Evolutionary conservation across 768 basidiomycete species (phyloP), one percentile per base, ranked within the genome.

Genomic region (Termitomyces sp.): DNA sequence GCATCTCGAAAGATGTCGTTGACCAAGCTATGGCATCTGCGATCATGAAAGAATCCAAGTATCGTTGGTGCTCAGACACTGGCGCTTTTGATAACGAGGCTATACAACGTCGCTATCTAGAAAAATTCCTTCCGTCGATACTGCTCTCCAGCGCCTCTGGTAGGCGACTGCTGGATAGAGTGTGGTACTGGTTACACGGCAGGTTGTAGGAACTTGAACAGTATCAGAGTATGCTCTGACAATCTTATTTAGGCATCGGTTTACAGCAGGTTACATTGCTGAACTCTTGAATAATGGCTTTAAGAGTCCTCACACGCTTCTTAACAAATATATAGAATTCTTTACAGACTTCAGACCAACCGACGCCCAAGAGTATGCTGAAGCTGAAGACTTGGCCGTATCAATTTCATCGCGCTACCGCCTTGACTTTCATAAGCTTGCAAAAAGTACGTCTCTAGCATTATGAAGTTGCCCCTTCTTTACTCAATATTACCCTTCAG

Each of bases 121-220:
- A 64, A 45, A 71, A 69, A 50, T 77, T 74, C 56, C 60, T 79
- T 13, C 75, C 76, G 0, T 54, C 54, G 23, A 47, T 41, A 12
- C 58, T 75, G n/a, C 48, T 73, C 3, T 54, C 62, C 7, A 68
- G 66, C 0, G 40, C 62, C 3, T 52, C 64, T 1, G 74, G 75
- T 6, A 53, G 53, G 16, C 60, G 73, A 31, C 61, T 79, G n/a
- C 47, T 73, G 41, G 69, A 73, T 27, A 61, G 78, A 5, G 60
- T 73, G 13, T 72, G 72, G 70, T 74, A 76, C 59, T 79, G 78
- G 78, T 48, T 79, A 20, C 71, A 70, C 52, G 78, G 78, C 46
- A 70, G 77, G 76, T 77, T 43, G 7, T 11, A 10, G 40, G 43
- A 1, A 22, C 32, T 10, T 11, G n/a, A 25, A 9, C 25, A 10